Base-by-base conservation (phyloP, 225 moss, liverwort and hornwort species). In the Straminergon stramineum region DNA sequence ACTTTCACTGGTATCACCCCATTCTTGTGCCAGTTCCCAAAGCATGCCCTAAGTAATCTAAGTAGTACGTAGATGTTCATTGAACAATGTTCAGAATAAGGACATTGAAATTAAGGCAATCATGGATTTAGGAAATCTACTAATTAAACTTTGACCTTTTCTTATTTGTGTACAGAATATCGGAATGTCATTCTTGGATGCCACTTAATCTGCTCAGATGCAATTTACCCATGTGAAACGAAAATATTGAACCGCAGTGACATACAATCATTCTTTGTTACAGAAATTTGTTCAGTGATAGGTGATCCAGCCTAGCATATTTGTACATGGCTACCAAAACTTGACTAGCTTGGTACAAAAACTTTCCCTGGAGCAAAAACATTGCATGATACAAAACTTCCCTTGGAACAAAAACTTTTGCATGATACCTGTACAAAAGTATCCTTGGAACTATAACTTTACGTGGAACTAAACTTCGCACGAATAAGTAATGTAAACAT, bases 1-100 rank as follows among this genome's bases (percentile, higher is more conserved):
- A 19, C 18, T 45, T 73, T 45, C 45, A 30, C 2, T 0, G 0
- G 2, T 75, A 32, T 77, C 3, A 53, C 4, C 4, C 53, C 22
- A 22, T 35, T 53, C 5, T 53, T 8, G 53, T 14, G 4, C 22
- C 2, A 34, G 1, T 35, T 22, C 0, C 9, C 11, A 15, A 77
- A 27, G 34, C 13, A 53, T 53, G 1, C 1, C 5, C 1, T 22
- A 1, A 13, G 5, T 8, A 13, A 22, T 77, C 21, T 22, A 34
- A 34, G 0, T 34, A 9, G 5, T 5, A 5, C 6, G 23, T 35
- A 23, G 3, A 55, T 55, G 5, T 22, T 35, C 8, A 22, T 22
- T 35, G 5, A 35, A 9, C 1, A 34, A 35, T 22, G 9, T 24
- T 15, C 0, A 6, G 0, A 56, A 78, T 24, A 23, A 23, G 5